Evolutionary conservation across 2,329 filamentous ascomycete species (phyloP).

Genomic region (Penicillium expansum): DNA sequence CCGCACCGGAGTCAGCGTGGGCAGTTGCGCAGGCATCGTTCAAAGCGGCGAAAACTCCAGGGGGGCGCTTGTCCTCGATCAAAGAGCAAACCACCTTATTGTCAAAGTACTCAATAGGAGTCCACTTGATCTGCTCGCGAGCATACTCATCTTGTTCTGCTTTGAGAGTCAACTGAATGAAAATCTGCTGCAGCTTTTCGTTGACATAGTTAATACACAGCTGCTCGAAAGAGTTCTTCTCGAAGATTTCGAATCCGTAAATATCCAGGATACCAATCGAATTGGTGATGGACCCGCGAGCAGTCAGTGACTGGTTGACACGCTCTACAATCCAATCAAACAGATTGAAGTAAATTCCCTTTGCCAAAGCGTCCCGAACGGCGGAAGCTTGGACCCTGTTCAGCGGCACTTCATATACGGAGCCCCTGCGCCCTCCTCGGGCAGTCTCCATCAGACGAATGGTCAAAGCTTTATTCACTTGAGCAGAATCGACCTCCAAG

Average conservation of each 20-base stretch:
- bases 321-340: conserved; percentile 98
- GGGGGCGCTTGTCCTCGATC: conserved; percentile 87
- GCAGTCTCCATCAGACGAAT: conserved; percentile 77
- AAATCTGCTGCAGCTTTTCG: conserved; percentile 98
- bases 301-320: conserved; percentile 82
- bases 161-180: conserved; percentile 95
- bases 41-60: conserved; percentile 89
- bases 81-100: conserved; percentile 98
- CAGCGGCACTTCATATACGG: conserved; percentile 70
- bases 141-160: conserved; percentile 97
- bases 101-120: conserved; percentile 98
- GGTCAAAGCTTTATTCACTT: conserved; percentile 83
- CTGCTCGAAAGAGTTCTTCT: conserved; percentile 98
- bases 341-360: conserved; percentile 94
- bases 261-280: conserved; percentile 97
- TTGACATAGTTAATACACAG: conserved; percentile 99
- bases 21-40: conserved; percentile 99
- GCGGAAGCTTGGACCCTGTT: conserved; percentile 83
- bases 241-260: conserved; percentile 98
- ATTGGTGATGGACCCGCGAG: conserved; percentile 71
- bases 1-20: conserved; percentile 89
- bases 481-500: conserved; percentile 76
- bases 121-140: conserved; percentile 95
- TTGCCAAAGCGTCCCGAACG: conserved; percentile 86
- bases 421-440: conserved; percentile 63